phyloP scores from a whole-genome alignment of 768 basidiomycete genomes.

The Daedalea quercina region DNA sequence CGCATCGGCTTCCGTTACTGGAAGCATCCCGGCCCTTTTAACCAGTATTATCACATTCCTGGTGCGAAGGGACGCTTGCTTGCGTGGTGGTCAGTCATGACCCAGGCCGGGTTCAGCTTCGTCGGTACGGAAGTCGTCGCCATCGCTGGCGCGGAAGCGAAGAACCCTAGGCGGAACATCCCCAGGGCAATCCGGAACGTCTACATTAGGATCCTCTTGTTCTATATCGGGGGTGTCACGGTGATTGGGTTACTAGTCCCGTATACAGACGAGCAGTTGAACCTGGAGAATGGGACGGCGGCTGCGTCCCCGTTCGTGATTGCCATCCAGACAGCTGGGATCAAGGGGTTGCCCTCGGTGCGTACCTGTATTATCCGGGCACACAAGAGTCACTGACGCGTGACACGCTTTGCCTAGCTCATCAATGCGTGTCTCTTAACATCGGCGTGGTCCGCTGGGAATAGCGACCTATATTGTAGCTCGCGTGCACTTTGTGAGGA shows the following conservation, averaged over 20 bases:
- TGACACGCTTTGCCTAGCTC: conserved; percentile 8
- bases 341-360: conserved; percentile 48
- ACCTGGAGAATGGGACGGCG: conserved; percentile 32
- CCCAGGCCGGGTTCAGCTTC: conserved; percentile 55
- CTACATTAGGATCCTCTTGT: conserved; percentile 46
- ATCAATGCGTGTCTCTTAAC: conserved; percentile 25
- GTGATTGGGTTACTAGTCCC: conserved; percentile 45
- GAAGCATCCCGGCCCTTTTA: conserved; percentile 53
- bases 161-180: conserved; percentile 40
- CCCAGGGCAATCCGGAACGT: conserved; percentile 36
- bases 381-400: background rate
- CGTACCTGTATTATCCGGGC: conserved; percentile 4
- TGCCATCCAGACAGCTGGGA: conserved; percentile 48
- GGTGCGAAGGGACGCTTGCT: conserved; percentile 48
- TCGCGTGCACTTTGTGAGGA: conserved; percentile 31
- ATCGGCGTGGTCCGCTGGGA: conserved; percentile 34
- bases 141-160: conserved; percentile 42
- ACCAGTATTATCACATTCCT: conserved; percentile 29
- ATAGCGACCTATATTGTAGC: conserved; percentile 33
- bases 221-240: conserved; percentile 36
- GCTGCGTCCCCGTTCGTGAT: conserved; percentile 52
- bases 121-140: conserved; percentile 51
- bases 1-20: conserved; percentile 44
- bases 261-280: conserved; percentile 36
- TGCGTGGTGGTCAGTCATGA: conserved; percentile 44